Percentiles rank a stretch among this genome's conserved stretches.
These are phyloP conservation scores for Phytophthora palmivora DNA, from an alignment of 352 stramenopile species.

Conservation along the genomic window DNA sequence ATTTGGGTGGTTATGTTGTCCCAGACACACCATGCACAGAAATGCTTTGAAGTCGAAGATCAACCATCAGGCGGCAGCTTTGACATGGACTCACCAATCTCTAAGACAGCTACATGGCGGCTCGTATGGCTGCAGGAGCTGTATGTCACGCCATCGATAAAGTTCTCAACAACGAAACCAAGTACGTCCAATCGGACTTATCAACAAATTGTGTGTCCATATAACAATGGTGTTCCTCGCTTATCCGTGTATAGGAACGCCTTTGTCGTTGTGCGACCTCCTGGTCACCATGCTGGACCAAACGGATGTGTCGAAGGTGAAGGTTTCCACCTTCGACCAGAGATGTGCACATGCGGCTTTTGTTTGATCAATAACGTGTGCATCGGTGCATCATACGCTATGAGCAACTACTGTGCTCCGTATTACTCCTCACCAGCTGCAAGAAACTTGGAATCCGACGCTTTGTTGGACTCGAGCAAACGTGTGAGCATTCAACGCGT, in stretches of 20 bases:
- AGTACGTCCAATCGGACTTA: conserved; percentile 36
- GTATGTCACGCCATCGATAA: conserved; percentile 75
- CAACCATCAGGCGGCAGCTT: conserved; percentile 58
- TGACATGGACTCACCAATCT: conserved; percentile 74
- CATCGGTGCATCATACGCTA: conserved; percentile 62
- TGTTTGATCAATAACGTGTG: too few relatives aligned
- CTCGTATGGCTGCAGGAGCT: conserved; percentile 59
- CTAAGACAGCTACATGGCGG: conserved; percentile 62
- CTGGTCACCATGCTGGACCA: too few relatives aligned
- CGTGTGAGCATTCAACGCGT: too few relatives aligned
- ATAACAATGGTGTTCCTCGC: too few relatives aligned
- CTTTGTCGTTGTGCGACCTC: too few relatives aligned
- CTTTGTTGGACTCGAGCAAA: too few relatives aligned
- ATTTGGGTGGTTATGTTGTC: background rate
- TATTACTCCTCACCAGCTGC: conserved; percentile 41
- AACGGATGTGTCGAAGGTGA: too few relatives aligned
- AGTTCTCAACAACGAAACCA: conserved; percentile 59
- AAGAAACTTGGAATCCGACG: too few relatives aligned
- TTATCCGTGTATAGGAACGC: too few relatives aligned
- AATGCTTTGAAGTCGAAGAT: conserved; percentile 55
- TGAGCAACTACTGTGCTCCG: conserved; percentile 51
- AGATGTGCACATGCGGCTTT: too few relatives aligned
- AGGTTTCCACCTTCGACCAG: too few relatives aligned
- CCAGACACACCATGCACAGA: conserved; percentile 54
- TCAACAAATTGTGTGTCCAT: background rate